Evolutionary conservation across 805 yeast species (phyloP).

Genomic region (Wickerhamomyces sydowiorum): DNA sequence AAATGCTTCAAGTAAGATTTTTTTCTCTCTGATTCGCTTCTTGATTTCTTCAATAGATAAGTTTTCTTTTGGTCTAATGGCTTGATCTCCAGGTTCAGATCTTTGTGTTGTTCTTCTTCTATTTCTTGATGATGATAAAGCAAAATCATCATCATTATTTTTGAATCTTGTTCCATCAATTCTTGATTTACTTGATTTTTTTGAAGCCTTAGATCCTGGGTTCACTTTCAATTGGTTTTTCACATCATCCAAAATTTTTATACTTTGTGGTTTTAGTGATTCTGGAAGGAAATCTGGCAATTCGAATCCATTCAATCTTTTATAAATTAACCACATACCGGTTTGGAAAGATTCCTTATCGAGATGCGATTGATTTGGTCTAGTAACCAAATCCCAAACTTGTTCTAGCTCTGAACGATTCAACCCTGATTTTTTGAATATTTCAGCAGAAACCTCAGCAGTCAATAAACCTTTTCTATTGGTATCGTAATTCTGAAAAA

Average conservation of each 20-base stretch:
- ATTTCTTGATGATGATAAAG: constrained; percentile 18
- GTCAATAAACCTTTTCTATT: constrained; percentile 60
- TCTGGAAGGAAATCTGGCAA: constrained; percentile 82
- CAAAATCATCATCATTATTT: constrained; percentile 64
- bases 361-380: constrained; percentile 77
- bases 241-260: constrained; percentile 67
- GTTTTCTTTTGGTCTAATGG: constrained; percentile 3
- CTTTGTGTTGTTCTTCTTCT: constrained; percentile 17
- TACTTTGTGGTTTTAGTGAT: constrained; percentile 84
- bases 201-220: constrained; percentile 8
- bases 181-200: constrained; percentile 22
- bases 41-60: constrained; percentile 47
- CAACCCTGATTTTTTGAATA: constrained; percentile 88
- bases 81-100: background rate
- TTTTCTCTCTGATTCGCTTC: constrained; percentile 69
- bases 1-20: constrained; percentile 51
- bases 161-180: constrained; percentile 49
- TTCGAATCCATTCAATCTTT: constrained; percentile 80
- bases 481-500: constrained; percentile 88
- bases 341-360: constrained; percentile 92
- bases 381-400: constrained; percentile 87
- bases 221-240: constrained; percentile 41
- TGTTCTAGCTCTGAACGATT: constrained; percentile 81
- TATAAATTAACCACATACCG: constrained; percentile 94
- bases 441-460: constrained; percentile 81